Base-by-base conservation (phyloP, 2,329 filamentous ascomycete genomes). In the Rutstroemia sp. region DNA sequence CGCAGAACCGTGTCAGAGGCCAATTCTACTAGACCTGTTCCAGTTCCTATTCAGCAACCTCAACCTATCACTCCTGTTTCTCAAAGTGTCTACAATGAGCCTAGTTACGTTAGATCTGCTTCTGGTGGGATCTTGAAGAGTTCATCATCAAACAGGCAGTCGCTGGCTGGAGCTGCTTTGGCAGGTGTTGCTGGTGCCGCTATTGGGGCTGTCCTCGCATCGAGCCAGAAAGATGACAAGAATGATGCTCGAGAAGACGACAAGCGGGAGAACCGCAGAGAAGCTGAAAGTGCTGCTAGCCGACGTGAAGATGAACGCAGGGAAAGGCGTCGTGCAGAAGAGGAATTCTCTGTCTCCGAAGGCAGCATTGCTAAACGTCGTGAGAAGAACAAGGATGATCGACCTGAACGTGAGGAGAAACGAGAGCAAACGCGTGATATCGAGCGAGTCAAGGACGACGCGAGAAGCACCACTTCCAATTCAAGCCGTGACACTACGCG, bases 41-140 rank as follows among this genome's bases (percentile, higher is more conserved):
- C 82, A 0, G 78, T 90, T 34, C 83, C 85, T 10, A 76, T 96
- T n/a, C 87, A 94, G 68, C 89, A 95, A 64, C 92, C 92, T 2
- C 86, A 91, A 63, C 92, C 92, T 2, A 80, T 89, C 57, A 77
- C 80, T 2, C 89, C 88, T 0, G 83, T 95, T 2, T 84, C 85
- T 39, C 80, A 81, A 59, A 80, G 81, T 17, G 78, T 92, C 1
- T 88, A 89, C 64, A 27, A 56, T 27, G 78, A 83, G 48, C 73
- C 75, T 69, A 21, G 65, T 70, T 51, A 73, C 72, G 30, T 68
- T 64, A 62, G 61, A 16, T 63, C 65, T 17, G 63, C 65, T 38
- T 60, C 64, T 12, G 59, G 52, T 10, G 61, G 64, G 25, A 50
- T 62, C 25, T 64, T 64, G 56, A 66, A 64, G 42, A 51, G 45